phyloP scores from a whole-genome alignment of 331 rosid genomes.

The Telfairia occidentalis region DNA sequence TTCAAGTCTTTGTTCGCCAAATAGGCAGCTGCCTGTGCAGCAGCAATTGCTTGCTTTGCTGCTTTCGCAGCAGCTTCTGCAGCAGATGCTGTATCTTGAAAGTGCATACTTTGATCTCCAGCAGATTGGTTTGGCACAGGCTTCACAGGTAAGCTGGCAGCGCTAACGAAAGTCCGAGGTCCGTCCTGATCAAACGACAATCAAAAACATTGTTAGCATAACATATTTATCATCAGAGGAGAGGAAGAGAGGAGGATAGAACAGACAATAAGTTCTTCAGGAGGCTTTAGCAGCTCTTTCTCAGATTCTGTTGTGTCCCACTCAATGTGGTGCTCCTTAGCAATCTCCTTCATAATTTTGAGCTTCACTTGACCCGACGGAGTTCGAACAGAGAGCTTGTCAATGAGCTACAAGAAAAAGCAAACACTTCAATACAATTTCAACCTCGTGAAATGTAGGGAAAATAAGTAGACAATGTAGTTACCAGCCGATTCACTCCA shows the following conservation, averaged over 20 bases:
- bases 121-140: conserved; percentile 25
- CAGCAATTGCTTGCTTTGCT: conserved; percentile 77
- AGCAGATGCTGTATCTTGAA: conserved; percentile 45
- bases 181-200: conserved; percentile 47
- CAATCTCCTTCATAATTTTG: conserved; percentile 83
- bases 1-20: conserved; percentile 51
- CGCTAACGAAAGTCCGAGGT: conserved; percentile 54
- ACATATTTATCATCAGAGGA: not conserved
- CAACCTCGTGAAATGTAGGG: not conserved
- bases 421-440: not conserved
- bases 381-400: conserved; percentile 91
- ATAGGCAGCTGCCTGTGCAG: conserved; percentile 86
- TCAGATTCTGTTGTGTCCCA: conserved; percentile 87
- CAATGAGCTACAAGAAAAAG: conserved; percentile 52
- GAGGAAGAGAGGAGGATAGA: conserved; percentile 17
- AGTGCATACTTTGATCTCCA: conserved; percentile 27
- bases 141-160: conserved; percentile 50
- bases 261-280: conserved; percentile 69
- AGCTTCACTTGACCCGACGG: conserved; percentile 76
- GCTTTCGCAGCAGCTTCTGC: conserved; percentile 89
- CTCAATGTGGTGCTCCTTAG: conserved; percentile 69
- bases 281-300: conserved; percentile 68
- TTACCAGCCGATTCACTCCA: conserved; percentile 87
- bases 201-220: not conserved
- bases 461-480: not conserved